phyloP scores from a whole-genome alignment of 305 asterid species.

The Nicotiana rustica region DNA sequence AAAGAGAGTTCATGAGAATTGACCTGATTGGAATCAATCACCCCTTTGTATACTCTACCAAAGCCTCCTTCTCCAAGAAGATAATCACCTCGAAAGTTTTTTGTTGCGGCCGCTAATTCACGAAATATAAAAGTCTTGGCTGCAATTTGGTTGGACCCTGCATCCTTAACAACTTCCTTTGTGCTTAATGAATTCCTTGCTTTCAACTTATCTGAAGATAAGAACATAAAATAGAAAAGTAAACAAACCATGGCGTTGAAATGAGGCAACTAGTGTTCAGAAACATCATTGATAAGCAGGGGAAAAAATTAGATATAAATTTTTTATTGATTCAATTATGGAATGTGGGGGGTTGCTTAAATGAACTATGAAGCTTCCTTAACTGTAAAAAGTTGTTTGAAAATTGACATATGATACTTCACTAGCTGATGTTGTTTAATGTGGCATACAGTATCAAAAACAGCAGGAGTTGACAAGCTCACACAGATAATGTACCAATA shows the following conservation, averaged over 20 bases:
- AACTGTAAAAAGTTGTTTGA: conserved; percentile 2
- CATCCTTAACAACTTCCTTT: conserved; percentile 41
- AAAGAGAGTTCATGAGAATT: conserved; percentile 4
- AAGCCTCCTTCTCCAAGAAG: conserved; percentile 46
- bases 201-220: conserved; percentile 54
- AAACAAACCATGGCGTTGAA: conserved; percentile 20
- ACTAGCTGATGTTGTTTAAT: conserved; percentile 5
- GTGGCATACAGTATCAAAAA: background rate
- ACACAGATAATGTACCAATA: conserved; percentile 10
- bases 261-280: conserved; percentile 16
- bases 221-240: conserved; percentile 27
- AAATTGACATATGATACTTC: background rate
- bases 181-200: conserved; percentile 34
- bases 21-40: conserved; percentile 32
- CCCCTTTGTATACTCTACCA: conserved; percentile 44
- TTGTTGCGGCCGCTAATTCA: conserved; percentile 38
- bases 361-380: background rate
- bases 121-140: conserved; percentile 36
- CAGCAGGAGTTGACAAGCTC: background rate
- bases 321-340: background rate
- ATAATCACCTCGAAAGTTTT: conserved; percentile 33
- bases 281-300: background rate
- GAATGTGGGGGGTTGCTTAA: background rate
- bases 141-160: conserved; percentile 37
- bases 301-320: background rate